Evolutionary conservation across 2,329 filamentous ascomycete species (phyloP).

Genomic region (Neonectria punicea): DNA sequence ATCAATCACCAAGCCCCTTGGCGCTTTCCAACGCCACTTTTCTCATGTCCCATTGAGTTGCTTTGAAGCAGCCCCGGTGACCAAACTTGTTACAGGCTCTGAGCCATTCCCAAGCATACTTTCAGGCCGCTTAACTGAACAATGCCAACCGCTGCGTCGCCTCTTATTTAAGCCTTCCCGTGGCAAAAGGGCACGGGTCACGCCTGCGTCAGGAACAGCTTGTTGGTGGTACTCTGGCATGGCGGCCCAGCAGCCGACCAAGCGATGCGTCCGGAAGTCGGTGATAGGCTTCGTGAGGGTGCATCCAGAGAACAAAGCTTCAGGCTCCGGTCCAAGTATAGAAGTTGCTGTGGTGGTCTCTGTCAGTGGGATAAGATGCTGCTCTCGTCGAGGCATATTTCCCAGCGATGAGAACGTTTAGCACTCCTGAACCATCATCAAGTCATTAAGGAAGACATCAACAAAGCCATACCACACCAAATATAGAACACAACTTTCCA

Average conservation of each 20-base stretch:
- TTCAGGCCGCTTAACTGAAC: slow-evolving; percentile 19
- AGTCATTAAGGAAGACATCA: slow-evolving; percentile 3
- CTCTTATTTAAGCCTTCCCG: slow-evolving; percentile 16
- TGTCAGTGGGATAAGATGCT: slow-evolving; percentile 10
- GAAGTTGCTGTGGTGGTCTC: slow-evolving; percentile 23
- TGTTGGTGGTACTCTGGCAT: slow-evolving; percentile 26
- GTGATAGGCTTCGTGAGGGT: slow-evolving; percentile 32
- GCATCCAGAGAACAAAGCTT: slow-evolving; percentile 36
- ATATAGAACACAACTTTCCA: slow-evolving; percentile 31
- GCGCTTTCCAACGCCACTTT: background rate
- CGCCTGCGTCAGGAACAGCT: slow-evolving; percentile 17
- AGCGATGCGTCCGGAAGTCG: slow-evolving; percentile 22
- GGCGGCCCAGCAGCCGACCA: slow-evolving; percentile 15
- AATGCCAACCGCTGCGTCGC: slow-evolving; percentile 21
- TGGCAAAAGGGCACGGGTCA: slow-evolving; percentile 35
- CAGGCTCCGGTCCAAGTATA: slow-evolving; percentile 18
- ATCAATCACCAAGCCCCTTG: background rate
- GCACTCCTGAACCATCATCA: slow-evolving; percentile 3
- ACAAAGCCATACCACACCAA: background rate
- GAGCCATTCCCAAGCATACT: background rate
- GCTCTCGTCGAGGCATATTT: slow-evolving; percentile 28
- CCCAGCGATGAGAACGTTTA: slow-evolving; percentile 16
- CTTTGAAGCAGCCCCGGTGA: slow-evolving; percentile 1
- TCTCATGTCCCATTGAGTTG: slow-evolving; percentile 1
- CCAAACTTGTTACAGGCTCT: background rate